phyloP scores from a whole-genome alignment of 805 yeast species.

The Starmerella apis region DNA sequence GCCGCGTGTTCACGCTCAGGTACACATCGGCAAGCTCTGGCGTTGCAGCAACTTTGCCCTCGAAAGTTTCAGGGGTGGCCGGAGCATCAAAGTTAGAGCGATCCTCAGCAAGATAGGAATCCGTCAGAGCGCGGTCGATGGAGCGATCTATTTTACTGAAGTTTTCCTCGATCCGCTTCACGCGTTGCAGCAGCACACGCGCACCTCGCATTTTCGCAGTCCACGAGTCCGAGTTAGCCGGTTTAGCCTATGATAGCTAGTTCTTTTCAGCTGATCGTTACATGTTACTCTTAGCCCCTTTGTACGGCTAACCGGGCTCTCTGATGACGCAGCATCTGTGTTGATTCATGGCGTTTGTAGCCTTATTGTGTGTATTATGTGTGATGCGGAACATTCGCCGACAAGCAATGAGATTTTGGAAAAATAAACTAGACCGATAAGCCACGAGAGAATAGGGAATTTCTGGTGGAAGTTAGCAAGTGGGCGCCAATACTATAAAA shows the following conservation, averaged over 20 bases:
- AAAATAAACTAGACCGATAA: too few relatives aligned
- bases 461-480: too few relatives aligned
- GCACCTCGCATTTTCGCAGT: constrained; percentile 19
- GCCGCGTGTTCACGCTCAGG: constrained; percentile 23
- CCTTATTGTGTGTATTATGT: too few relatives aligned
- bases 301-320: background rate
- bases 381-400: too few relatives aligned
- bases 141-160: constrained; percentile 23
- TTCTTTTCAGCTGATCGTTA: background rate
- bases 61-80: constrained; percentile 19
- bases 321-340: background rate
- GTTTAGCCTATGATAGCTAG: constrained; percentile 2
- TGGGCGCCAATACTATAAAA: too few relatives aligned
- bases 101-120: constrained; percentile 22
- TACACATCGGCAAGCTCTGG: constrained; percentile 27
- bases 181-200: constrained; percentile 20
- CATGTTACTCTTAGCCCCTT: background rate
- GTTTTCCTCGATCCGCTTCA: constrained; percentile 19
- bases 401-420: too few relatives aligned
- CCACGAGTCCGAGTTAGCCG: background rate
- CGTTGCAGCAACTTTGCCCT: constrained; percentile 24
- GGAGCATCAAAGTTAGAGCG: constrained; percentile 18
- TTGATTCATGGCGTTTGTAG: background rate
- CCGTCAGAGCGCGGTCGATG: constrained; percentile 19
- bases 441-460: too few relatives aligned